phyloP scores from a whole-genome alignment of 371 early-diverging fungal genomes.

The Syncephalis fuscata region DNA sequence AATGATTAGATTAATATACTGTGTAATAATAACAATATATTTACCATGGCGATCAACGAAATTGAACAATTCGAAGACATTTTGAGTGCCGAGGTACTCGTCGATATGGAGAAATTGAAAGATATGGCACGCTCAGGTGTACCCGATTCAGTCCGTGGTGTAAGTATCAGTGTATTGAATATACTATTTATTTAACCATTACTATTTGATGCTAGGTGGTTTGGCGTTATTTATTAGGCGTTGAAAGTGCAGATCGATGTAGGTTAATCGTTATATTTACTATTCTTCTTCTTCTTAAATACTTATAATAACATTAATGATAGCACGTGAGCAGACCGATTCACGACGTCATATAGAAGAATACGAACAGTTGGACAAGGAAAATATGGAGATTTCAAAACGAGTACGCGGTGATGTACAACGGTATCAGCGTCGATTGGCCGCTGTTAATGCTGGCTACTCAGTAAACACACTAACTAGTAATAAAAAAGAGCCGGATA shows the following conservation, averaged over 20 bases:
- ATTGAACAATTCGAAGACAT: constrained; percentile 64
- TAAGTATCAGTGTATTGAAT: constrained; percentile 22
- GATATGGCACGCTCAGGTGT: constrained; percentile 73
- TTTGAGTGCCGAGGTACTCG: constrained; percentile 69
- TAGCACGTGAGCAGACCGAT: constrained; percentile 55
- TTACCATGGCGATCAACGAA: no score
- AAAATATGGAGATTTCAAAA: constrained; percentile 54
- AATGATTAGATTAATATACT: no score
- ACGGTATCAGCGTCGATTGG: constrained; percentile 42
- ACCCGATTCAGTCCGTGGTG: constrained; percentile 66
- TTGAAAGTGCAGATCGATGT: constrained; percentile 75
- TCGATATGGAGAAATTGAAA: constrained; percentile 72
- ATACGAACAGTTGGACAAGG: constrained; percentile 60
- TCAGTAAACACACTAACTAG: no score
- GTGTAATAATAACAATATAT: no score
- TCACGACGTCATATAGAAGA: constrained; percentile 47
- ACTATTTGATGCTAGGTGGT: constrained; percentile 42
- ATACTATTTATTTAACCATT: background rate
- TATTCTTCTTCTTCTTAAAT: no score
- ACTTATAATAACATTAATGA: constrained; percentile 3
- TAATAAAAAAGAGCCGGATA: no score
- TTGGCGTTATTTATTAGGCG: constrained; percentile 81
- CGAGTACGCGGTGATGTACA: constrained; percentile 73
- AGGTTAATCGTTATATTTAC: constrained; percentile 17
- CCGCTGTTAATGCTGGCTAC: no score